Conservation (phyloP, 116 monocot genomes). For the Zostera marina region DNA sequence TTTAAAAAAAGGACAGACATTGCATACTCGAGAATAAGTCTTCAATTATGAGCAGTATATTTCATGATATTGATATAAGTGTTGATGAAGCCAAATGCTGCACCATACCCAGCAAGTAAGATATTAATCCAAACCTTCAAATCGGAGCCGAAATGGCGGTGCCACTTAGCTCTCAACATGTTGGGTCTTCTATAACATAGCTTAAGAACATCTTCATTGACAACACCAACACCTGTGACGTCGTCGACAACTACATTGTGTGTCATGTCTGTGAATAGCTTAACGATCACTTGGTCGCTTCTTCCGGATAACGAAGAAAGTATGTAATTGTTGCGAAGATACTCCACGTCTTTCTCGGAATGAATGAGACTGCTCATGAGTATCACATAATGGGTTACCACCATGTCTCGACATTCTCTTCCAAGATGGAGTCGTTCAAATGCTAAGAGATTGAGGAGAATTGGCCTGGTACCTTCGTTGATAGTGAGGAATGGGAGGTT, state of each 20-base stretch:
- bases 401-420: neutral
- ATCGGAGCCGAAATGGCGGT: too few relatives aligned
- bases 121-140: too few relatives aligned
- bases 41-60: too few relatives aligned
- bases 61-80: too few relatives aligned
- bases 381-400: slow-evolving; percentile 4
- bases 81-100: too few relatives aligned
- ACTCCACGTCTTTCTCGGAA: neutral
- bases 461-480: slow-evolving; percentile 4
- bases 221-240: too few relatives aligned
- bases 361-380: slow-evolving; percentile 2
- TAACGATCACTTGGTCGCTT: slow-evolving; percentile 1
- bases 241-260: neutral
- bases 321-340: neutral
- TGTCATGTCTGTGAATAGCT: neutral
- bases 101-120: too few relatives aligned
- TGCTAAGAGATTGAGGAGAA: slow-evolving; percentile 6
- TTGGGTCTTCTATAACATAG: too few relatives aligned
- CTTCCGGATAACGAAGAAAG: slow-evolving; percentile 3
- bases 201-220: too few relatives aligned
- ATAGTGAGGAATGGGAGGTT: neutral
- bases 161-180: too few relatives aligned
- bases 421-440: slow-evolving; percentile 8
- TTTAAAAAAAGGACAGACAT: too few relatives aligned
- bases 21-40: too few relatives aligned